Percentiles rank a stretch among this genome's conserved stretches.
These are phyloP conservation scores for Alternaria postmessia DNA, from an alignment of 2,329 filamentous ascomycete genomes.

Conservation along the genomic window DNA sequence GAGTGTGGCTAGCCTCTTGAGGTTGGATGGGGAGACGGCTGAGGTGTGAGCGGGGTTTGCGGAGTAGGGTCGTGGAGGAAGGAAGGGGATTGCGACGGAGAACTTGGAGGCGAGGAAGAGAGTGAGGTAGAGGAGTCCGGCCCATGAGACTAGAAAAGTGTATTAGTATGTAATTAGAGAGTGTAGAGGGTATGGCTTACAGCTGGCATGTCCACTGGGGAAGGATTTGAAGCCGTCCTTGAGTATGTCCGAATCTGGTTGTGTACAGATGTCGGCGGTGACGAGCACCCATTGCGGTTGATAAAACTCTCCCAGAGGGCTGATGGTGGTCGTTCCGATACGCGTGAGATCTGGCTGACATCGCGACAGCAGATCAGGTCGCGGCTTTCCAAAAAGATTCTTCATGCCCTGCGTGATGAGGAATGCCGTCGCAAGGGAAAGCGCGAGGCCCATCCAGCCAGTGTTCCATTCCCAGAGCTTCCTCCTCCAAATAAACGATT, in stretches of 20 bases:
- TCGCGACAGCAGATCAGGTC: slow-evolving; percentile 71
- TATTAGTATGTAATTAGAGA: slow-evolving; percentile 1
- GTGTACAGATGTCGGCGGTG: slow-evolving; percentile 76
- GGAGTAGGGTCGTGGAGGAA: slow-evolving; percentile 60
- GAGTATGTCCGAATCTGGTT: slow-evolving; percentile 67
- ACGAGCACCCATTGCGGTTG: slow-evolving; percentile 72
- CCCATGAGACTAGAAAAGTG: slow-evolving; percentile 66
- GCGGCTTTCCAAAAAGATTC: slow-evolving; percentile 71
- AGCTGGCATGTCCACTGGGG: slow-evolving; percentile 78
- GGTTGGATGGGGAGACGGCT: slow-evolving; percentile 51
- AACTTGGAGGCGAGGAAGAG: slow-evolving; percentile 89
- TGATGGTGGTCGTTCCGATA: slow-evolving; percentile 62
- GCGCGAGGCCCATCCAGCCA: slow-evolving; percentile 81
- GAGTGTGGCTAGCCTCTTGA: slow-evolving; percentile 32
- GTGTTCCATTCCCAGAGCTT: slow-evolving; percentile 93
- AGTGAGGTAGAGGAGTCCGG: slow-evolving; percentile 83
- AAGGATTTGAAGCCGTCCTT: slow-evolving; percentile 88
- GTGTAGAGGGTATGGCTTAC: slow-evolving; percentile 49
- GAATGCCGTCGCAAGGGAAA: slow-evolving; percentile 76
- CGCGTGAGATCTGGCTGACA: slow-evolving; percentile 78
- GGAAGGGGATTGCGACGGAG: slow-evolving; percentile 75
- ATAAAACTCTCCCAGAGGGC: slow-evolving; percentile 61
- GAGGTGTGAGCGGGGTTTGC: slow-evolving; percentile 60
- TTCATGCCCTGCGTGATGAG: slow-evolving; percentile 88
- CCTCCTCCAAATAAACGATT: slow-evolving; percentile 73